Base-by-base conservation (phyloP, 2,329 filamentous ascomycete genomes). In the Fusarium sulawesiense region DNA sequence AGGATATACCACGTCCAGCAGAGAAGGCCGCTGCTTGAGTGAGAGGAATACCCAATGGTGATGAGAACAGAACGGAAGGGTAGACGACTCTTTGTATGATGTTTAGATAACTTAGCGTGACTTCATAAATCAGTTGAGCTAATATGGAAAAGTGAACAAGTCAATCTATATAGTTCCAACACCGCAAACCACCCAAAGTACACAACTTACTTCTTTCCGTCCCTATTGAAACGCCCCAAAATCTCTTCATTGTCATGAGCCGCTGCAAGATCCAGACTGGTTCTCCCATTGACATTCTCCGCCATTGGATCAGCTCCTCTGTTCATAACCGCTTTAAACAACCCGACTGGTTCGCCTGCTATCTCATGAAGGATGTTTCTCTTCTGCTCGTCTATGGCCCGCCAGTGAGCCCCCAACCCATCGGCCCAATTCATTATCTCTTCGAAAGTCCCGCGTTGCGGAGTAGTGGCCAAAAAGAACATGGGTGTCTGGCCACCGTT, bases 281-380 rank as follows among this genome's bases (percentile, higher is more conserved):
- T 56, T 16, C 62, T 46, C n/a, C 65, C 68, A 18, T 70, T 55
- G 23, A 20, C n/a, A 56, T 73, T 68, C 40, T 70, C 68, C 4
- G 41, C 20, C 25, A 70, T 18, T 13, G 61, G 54, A 51, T 72
- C 65, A 27, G 56, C 42, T 23, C 67, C 70, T 16, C 34, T 56
- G 0, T 47, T 42, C 48, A 73, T 41, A 2, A 61, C 16, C 7
- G 18, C 49, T 32, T 61, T 51, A 16, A 70, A 73, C 12, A 60
- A 10, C 16, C 13, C 0, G 10, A 13, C 44, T 8, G 13, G 16
- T 10, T 55, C 50, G 1, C n/a, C 44, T 7, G 48, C 57, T 49
- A 70, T 21, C 14, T 49, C 54, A 32, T 73, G 70, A 34, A 73
- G 55, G 5, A 66, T 20, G 4, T 56, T 73, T 37, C 48, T 60